Conservation (phyloP, 164 flowering plant species). For the Sedum album region DNA sequence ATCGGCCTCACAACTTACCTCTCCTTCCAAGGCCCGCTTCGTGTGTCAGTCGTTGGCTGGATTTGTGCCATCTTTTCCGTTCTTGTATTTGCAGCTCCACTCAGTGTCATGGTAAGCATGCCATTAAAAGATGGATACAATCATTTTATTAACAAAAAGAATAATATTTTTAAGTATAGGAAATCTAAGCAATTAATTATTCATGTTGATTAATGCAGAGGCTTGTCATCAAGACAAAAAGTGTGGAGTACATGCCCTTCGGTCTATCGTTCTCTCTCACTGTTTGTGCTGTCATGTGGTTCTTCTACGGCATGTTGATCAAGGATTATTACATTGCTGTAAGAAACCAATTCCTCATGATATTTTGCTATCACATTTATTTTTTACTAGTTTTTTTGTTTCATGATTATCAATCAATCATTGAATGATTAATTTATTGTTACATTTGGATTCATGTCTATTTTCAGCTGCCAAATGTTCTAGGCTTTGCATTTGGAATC, state of each 20-base stretch:
- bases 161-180: not conserved
- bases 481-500: conserved; percentile 55
- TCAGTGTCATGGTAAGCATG: conserved; percentile 51
- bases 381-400: too few relatives aligned
- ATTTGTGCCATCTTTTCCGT: conserved; percentile 49
- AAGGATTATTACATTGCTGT: conserved; percentile 58
- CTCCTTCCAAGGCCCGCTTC: conserved; percentile 15
- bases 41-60: conserved; percentile 49
- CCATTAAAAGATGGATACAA: too few relatives aligned
- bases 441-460: not conserved
- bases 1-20: conserved; percentile 31
- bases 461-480: conserved; percentile 45
- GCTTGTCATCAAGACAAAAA: conserved; percentile 55
- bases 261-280: conserved; percentile 55
- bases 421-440: not conserved
- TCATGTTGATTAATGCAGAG: conserved; percentile 30
- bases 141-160: not conserved
- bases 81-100: conserved; percentile 65
- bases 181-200: not conserved
- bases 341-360: conserved; percentile 12
- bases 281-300: conserved; percentile 63
- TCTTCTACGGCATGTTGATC: conserved; percentile 54
- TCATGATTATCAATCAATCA: not conserved
- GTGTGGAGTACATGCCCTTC: conserved; percentile 75
- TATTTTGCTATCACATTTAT: not conserved